These are phyloP conservation scores for Paspalum notatum DNA, from an alignment of 176 grass and related monocot species.

Conservation along the genomic window DNA sequence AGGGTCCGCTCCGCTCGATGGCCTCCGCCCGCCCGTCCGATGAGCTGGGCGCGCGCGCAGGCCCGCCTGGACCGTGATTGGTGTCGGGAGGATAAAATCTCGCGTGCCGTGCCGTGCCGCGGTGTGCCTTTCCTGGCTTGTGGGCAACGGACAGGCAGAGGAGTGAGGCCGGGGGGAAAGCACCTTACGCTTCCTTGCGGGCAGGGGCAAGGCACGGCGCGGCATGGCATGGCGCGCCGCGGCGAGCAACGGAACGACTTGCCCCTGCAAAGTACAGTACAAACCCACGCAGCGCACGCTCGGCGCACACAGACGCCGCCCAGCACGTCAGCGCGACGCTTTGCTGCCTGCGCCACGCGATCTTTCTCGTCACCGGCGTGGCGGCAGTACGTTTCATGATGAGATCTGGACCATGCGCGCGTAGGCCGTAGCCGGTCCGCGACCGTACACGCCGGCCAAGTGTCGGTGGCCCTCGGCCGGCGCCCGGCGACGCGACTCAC, in stretches of 20 bases:
- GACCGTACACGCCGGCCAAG: background rate
- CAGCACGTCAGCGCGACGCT: background rate
- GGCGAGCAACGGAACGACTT: too few species aligned
- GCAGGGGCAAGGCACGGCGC: background rate
- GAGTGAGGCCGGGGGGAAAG: conserved; percentile 3
- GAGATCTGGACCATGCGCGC: background rate
- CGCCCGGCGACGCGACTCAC: background rate
- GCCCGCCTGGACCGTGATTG: too few species aligned
- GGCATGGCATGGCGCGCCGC: too few species aligned
- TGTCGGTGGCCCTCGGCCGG: background rate
- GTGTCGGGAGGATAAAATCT: conserved; percentile 9
- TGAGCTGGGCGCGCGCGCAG: too few species aligned
- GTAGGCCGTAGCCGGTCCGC: background rate
- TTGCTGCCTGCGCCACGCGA: background rate
- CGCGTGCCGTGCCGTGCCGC: background rate
- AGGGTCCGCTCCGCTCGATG: too few species aligned
- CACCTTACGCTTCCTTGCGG: conserved; percentile 1
- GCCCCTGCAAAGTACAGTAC: too few species aligned
- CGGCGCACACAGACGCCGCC: too few species aligned
- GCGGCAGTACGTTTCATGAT: background rate
- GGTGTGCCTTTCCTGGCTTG: conserved; percentile 31
- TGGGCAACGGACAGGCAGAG: conserved; percentile 17
- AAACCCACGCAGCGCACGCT: too few species aligned
- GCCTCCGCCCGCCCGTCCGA: too few species aligned
- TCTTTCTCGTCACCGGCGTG: background rate